Conservation (phyloP, 805 yeast genomes). For the Barnettozyma wickerhamii region DNA sequence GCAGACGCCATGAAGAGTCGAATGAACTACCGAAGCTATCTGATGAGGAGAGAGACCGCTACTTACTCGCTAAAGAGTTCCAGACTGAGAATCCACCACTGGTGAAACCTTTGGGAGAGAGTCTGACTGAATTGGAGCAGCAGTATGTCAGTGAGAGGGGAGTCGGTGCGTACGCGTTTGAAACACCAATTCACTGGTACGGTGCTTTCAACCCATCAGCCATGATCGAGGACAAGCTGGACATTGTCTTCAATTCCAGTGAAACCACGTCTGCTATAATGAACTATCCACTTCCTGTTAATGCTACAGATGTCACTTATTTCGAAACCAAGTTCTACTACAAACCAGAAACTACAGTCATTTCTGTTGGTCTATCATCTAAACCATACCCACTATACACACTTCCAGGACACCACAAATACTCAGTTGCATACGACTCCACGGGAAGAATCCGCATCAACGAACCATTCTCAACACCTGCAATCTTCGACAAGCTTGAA, state of each 20-base stretch:
- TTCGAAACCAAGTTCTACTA: slow-evolving; percentile 82
- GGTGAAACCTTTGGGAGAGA: slow-evolving; percentile 31
- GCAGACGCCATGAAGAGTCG: slow-evolving; percentile 56
- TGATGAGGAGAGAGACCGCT: slow-evolving; percentile 37
- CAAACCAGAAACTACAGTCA: slow-evolving; percentile 36
- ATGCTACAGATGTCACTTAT: slow-evolving; percentile 38
- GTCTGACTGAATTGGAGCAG: slow-evolving; percentile 79
- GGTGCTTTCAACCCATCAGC: slow-evolving; percentile 41
- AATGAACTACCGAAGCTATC: slow-evolving; percentile 38
- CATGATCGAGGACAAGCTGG: slow-evolving; percentile 61
- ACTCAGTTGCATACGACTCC: slow-evolving; percentile 69
- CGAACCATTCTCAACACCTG: slow-evolving; percentile 47
- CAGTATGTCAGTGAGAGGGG: slow-evolving; percentile 74
- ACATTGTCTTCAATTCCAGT: slow-evolving; percentile 32
- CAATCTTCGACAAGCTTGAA: slow-evolving; percentile 40
- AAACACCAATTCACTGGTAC: slow-evolving; percentile 26
- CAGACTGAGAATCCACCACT: slow-evolving; percentile 39
- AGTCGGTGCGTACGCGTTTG: slow-evolving; percentile 49
- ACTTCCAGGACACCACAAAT: slow-evolving; percentile 68
- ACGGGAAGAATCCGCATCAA: slow-evolving; percentile 67
- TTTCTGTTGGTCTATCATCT: slow-evolving; percentile 65
- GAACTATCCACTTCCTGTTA: slow-evolving; percentile 44
- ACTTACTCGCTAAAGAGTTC: slow-evolving; percentile 36
- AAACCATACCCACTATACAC: slow-evolving; percentile 73
- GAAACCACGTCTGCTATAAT: slow-evolving; percentile 21